Conservation (phyloP, 352 stramenopile species). For the Aphanomyces stellatus region DNA sequence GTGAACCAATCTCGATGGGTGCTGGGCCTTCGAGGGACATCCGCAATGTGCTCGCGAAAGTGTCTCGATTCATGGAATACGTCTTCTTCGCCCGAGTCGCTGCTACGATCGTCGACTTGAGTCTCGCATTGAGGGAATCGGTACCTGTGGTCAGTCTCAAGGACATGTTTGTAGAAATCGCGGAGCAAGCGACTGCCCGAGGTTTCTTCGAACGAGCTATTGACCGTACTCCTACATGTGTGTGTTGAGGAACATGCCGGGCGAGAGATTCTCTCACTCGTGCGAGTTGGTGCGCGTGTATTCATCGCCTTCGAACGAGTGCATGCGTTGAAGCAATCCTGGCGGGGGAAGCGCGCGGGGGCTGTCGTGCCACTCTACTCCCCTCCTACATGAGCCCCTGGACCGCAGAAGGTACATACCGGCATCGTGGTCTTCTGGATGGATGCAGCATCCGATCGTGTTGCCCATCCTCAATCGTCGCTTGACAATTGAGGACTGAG, state of each 20-base stretch:
- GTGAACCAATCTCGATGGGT: background rate
- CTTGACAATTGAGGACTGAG: too few species aligned
- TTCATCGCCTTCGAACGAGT: constrained; percentile 10
- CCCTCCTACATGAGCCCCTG: background rate
- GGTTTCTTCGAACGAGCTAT: constrained; percentile 28
- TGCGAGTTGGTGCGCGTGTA: constrained; percentile 23
- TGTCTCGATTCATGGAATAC: background rate
- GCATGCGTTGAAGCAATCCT: constrained; percentile 11
- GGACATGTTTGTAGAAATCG: constrained; percentile 68
- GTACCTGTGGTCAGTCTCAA: constrained; percentile 59
- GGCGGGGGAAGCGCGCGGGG: too few species aligned
- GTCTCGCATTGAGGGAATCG: constrained; percentile 49
- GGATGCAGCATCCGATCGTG: background rate
- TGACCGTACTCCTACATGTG: constrained; percentile 27
- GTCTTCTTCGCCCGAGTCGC: background rate
- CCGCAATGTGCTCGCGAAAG: background rate
- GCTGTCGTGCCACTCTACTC: background rate
- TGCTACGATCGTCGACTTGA: constrained; percentile 38
- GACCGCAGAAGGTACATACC: background rate
- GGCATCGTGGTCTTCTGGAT: background rate
- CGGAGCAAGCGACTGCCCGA: constrained; percentile 66
- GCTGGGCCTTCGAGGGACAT: background rate
- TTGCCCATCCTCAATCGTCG: constrained; percentile 9
- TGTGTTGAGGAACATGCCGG: too few species aligned
- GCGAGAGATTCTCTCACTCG: too few species aligned